Percentiles rank a stretch among this genome's conserved stretches.
Evolutionary conservation across 495 filamentous ascomycete genomes (phyloP).

Genomic region (Talaromyces borbonicus): DNA sequence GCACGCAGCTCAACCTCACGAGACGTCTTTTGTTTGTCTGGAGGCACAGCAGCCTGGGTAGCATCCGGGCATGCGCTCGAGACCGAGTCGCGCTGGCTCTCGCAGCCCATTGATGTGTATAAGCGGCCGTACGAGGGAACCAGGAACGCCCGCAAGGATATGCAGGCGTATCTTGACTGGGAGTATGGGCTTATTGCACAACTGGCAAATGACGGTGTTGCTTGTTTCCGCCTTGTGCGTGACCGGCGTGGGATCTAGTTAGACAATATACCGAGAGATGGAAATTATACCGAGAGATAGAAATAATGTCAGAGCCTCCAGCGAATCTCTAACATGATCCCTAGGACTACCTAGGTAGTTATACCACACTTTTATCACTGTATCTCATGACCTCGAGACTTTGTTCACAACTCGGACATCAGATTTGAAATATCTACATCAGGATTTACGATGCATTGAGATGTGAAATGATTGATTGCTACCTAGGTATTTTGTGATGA

Average conservation of each 20-base stretch:
- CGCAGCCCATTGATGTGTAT: conserved; percentile 18
- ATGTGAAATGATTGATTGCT: background rate
- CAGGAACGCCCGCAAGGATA: conserved; percentile 17
- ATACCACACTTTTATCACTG: no score
- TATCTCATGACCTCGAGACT: no score
- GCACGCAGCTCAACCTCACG: conserved; percentile 5
- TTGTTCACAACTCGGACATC: no score
- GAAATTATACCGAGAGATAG: no score
- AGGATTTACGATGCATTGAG: background rate
- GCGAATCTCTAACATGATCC: no score
- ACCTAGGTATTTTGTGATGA: background rate
- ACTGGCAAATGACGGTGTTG: conserved; percentile 18
- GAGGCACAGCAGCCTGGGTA: conserved; percentile 17
- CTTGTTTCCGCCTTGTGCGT: conserved; percentile 16
- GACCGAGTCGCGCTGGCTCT: conserved; percentile 16
- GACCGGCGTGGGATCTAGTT: background rate
- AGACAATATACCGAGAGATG: background rate
- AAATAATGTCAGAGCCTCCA: no score
- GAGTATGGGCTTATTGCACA: conserved; percentile 21
- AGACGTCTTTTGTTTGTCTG: conserved; percentile 11
- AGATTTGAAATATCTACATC: no score
- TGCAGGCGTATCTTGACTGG: conserved; percentile 22
- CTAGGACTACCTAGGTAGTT: no score
- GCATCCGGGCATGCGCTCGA: conserved; percentile 12
- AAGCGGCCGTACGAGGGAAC: conserved; percentile 21